Evolutionary conservation across 75 land plant genomes (phyloP).

Genomic region (Chamaecyparis obtusa): DNA sequence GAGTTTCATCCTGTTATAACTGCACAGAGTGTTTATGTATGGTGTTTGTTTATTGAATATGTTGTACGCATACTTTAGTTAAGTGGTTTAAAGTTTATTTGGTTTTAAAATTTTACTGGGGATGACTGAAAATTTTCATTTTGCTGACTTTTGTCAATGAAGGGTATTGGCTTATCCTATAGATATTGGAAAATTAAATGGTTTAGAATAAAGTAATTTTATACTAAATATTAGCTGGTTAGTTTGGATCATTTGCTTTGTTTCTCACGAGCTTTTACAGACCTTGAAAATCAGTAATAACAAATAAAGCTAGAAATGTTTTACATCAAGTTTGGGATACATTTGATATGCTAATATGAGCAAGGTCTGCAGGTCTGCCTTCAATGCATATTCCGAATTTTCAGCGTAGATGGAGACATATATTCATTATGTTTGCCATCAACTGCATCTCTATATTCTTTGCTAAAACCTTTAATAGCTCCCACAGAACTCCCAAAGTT

Average conservation of each 20-base stretch:
- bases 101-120: neutral
- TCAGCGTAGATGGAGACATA: conserved; percentile 30
- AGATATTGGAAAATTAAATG: neutral
- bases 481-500: conserved; percentile 6
- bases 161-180: neutral
- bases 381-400: conserved; percentile 55
- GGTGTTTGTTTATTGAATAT: neutral
- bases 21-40: neutral
- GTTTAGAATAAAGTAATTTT: neutral
- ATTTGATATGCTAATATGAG: neutral
- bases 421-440: conserved; percentile 29
- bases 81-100: neutral
- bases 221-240: neutral
- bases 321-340: neutral
- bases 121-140: neutral
- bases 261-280: neutral
- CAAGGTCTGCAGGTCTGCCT: conserved; percentile 51
- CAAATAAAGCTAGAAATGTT: neutral
- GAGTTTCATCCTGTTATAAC: neutral
- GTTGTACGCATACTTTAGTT: neutral
- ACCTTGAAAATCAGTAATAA: neutral
- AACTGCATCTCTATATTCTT: conserved; percentile 18
- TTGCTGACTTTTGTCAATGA: neutral
- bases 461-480: conserved; percentile 21
- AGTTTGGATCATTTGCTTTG: neutral